Percentiles rank a stretch among this genome's conserved stretches.
Evolutionary conservation across 2,329 filamentous ascomycete species (phyloP).

Genomic region (Fusarium penzigii): DNA sequence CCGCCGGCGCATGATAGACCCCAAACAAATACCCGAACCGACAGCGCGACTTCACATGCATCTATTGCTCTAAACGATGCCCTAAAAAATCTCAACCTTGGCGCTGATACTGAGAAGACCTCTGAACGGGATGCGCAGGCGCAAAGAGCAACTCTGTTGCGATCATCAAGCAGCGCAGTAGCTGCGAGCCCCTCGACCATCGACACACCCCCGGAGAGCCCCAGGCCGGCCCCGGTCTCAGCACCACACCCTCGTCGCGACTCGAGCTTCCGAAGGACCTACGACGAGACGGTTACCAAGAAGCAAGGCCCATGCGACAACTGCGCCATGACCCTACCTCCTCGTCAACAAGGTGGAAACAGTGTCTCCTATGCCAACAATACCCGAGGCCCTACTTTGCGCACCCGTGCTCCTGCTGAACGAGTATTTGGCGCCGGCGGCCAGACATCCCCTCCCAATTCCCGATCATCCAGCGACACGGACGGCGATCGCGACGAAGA

Average conservation of each 20-base stretch:
- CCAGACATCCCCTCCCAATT: conserved; percentile 53
- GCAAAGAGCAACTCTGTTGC: conserved; percentile 44
- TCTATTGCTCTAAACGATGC: conserved; percentile 47
- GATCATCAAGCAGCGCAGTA: conserved; percentile 38
- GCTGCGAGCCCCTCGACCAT: conserved; percentile 44
- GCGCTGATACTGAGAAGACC: conserved; percentile 42
- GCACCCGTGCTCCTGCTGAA: conserved; percentile 62
- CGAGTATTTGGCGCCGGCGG: conserved; percentile 53
- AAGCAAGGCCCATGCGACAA: conserved; percentile 67
- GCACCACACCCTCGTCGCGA: conserved; percentile 48
- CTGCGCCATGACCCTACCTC: conserved; percentile 65
- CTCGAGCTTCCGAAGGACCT: conserved; percentile 62
- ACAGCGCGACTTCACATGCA: conserved; percentile 34
- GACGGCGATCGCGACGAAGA: conserved; percentile 51
- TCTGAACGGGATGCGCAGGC: conserved; percentile 47
- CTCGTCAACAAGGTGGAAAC: conserved; percentile 32
- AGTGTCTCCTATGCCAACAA: conserved; percentile 36
- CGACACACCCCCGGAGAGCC: conserved; percentile 61
- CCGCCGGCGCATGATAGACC: conserved; percentile 35
- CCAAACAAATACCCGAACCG: conserved; percentile 41
- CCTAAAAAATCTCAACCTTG: conserved; percentile 49
- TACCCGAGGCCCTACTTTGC: conserved; percentile 55
- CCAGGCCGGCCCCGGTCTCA: conserved; percentile 40
- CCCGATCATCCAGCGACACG: conserved; percentile 53
- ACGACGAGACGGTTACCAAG: conserved; percentile 65